These are phyloP conservation scores for Knoxia roxburghii DNA, from an alignment of 257 asterid genomes.

Conservation along the genomic window DNA sequence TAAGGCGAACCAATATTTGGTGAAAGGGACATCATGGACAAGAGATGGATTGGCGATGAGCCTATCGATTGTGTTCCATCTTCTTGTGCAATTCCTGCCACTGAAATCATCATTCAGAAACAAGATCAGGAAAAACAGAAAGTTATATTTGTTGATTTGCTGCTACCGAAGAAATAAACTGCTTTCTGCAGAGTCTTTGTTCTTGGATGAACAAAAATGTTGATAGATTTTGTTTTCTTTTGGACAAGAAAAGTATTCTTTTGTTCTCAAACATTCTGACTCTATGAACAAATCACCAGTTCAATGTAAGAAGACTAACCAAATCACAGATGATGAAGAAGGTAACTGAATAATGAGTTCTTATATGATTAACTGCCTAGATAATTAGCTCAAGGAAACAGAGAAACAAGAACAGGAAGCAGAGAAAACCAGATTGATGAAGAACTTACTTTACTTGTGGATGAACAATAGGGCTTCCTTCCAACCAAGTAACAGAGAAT, in stretches of 20 bases:
- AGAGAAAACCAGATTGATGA: constrained; percentile 11
- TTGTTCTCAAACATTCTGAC: too few species aligned
- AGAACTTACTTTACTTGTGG: neutral
- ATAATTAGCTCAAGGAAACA: neutral
- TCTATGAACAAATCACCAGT: too few species aligned
- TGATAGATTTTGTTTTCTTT: neutral
- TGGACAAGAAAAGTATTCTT: neutral
- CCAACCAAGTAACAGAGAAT: constrained; percentile 12
- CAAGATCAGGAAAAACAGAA: neutral
- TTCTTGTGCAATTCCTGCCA: constrained; percentile 41
- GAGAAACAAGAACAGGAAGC: neutral
- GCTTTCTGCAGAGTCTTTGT: neutral
- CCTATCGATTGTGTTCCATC: constrained; percentile 56
- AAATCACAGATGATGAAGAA: neutral
- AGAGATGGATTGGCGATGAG: constrained; percentile 57
- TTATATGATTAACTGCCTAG: too few species aligned
- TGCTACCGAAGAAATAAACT: neutral
- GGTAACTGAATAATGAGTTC: too few species aligned
- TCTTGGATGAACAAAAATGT: neutral
- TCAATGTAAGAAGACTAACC: too few species aligned
- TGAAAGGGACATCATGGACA: constrained; percentile 58
- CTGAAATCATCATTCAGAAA: constrained; percentile 7
- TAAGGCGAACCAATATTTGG: constrained; percentile 53
- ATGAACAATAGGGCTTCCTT: neutral
- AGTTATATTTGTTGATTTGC: too few species aligned